Percentiles rank a stretch among this genome's conserved stretches.
Conservation (phyloP, 2,329 filamentous ascomycete genomes). For the Rhytidhysteron rufulum region DNA sequence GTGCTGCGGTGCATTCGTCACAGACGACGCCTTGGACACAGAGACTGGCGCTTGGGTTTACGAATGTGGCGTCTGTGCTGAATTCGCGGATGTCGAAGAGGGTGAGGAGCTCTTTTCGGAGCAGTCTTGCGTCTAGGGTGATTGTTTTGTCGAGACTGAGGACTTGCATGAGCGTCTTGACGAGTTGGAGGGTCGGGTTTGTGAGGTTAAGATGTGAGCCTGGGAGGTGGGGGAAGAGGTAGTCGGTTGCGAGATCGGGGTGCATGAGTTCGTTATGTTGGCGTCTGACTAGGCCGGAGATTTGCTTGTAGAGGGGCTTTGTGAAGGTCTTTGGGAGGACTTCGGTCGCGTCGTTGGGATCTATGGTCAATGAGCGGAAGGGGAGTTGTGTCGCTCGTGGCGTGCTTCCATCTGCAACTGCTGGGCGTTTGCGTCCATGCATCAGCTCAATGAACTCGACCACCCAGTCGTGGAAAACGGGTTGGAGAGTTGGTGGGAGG, state of each 20-base stretch:
- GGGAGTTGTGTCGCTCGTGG: constrained; percentile 59
- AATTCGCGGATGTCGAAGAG: constrained; percentile 96
- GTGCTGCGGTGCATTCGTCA: constrained; percentile 81
- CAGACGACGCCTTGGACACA: constrained; percentile 75
- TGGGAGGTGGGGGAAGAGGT: constrained; percentile 76
- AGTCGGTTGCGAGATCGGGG: constrained; percentile 81
- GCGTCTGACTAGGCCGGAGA: constrained; percentile 73
- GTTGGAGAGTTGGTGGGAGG: constrained; percentile 73
- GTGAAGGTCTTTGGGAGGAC: constrained; percentile 81
- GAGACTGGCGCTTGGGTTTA: constrained; percentile 76
- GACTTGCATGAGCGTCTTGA: constrained; percentile 91
- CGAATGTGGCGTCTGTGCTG: constrained; percentile 78
- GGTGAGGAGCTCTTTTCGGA: constrained; percentile 83
- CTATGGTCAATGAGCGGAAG: constrained; percentile 51
- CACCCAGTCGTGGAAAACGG: constrained; percentile 86
- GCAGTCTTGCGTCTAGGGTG: constrained; percentile 76
- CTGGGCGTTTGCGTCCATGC: constrained; percentile 71
- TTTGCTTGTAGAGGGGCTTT: constrained; percentile 85
- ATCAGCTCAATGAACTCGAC: constrained; percentile 94
- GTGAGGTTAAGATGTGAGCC: constrained; percentile 60
- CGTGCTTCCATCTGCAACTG: constrained; percentile 48
- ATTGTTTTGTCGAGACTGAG: constrained; percentile 88
- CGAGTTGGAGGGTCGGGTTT: constrained; percentile 83
- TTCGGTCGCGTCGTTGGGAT: constrained; percentile 56
- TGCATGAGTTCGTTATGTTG: constrained; percentile 88